Evolutionary conservation across 805 yeast genomes (phyloP).

Genomic region (Kuraishia cidri): DNA sequence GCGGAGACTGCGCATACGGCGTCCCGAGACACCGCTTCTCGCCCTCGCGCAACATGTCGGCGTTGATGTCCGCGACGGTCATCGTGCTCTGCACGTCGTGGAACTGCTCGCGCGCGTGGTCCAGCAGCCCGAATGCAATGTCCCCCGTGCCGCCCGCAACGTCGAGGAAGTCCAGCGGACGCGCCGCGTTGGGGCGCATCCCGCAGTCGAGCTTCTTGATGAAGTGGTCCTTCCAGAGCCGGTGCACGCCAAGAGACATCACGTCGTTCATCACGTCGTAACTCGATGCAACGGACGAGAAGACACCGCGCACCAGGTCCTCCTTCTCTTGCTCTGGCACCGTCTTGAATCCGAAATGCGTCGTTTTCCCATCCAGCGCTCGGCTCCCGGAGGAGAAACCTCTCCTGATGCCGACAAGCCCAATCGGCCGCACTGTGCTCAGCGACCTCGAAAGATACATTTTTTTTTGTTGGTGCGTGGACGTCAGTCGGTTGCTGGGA

Average conservation of each 20-base stretch:
- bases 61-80: conserved; percentile 91
- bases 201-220: conserved; percentile 89
- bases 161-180: conserved; percentile 82
- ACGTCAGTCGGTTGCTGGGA: too few relatives aligned
- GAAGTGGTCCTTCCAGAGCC: conserved; percentile 91
- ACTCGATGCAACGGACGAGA: conserved; percentile 88
- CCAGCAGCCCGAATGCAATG: conserved; percentile 90
- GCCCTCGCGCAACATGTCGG: conserved; percentile 95
- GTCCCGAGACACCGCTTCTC: conserved; percentile 56
- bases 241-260: conserved; percentile 92
- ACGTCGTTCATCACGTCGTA: conserved; percentile 98
- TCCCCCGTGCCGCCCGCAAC: conserved; percentile 99
- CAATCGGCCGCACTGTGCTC: background rate
- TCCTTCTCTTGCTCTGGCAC: conserved; percentile 78
- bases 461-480: too few relatives aligned
- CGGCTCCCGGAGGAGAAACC: background rate
- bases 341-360: conserved; percentile 89
- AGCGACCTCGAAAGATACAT: too few relatives aligned
- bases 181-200: conserved; percentile 66
- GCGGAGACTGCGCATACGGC: conserved; percentile 54
- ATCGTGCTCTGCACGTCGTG: conserved; percentile 71
- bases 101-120: conserved; percentile 75
- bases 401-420: background rate
- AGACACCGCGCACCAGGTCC: conserved; percentile 74
- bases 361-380: conserved; percentile 30